A percentile compares a stretch with the other conserved stretches of the same genome.
phyloP scores from a whole-genome alignment of 805 yeast genomes.

The Lachancea quebecensis region DNA sequence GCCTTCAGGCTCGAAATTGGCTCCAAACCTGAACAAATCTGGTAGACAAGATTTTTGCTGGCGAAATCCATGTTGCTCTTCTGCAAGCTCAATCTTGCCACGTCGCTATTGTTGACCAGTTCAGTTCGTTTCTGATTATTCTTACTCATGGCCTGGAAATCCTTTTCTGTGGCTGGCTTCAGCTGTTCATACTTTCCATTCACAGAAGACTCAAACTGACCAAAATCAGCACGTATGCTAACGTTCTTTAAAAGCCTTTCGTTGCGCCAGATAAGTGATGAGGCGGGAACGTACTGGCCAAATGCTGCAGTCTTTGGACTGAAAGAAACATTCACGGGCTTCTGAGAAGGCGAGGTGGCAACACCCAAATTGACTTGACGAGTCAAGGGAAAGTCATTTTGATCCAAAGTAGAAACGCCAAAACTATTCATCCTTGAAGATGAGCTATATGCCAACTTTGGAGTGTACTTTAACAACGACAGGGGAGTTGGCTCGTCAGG shows the following conservation, averaged over 20 bases:
- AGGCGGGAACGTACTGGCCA: conserved; percentile 65
- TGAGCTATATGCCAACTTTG: conserved; percentile 16
- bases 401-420: conserved; percentile 17
- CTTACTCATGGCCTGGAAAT: conserved; percentile 16
- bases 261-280: conserved; percentile 25
- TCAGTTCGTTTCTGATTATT: conserved; percentile 13
- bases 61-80: conserved; percentile 13
- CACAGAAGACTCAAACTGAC: conserved; percentile 14
- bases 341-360: conserved; percentile 2
- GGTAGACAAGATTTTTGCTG: conserved; percentile 16
- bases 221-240: conserved; percentile 9
- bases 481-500: conserved; percentile 23
- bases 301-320: conserved; percentile 52
- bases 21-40: conserved; percentile 29
- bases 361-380: conserved; percentile 21
- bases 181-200: conserved; percentile 20
- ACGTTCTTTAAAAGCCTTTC: conserved; percentile 24
- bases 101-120: conserved; percentile 16
- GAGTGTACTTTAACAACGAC: conserved; percentile 21
- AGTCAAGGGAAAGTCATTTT: conserved; percentile 22
- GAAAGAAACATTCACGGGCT: conserved; percentile 11
- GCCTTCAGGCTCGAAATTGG: conserved; percentile 22
- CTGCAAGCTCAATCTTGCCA: conserved; percentile 23
- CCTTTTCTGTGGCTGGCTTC: conserved; percentile 6
- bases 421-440: conserved; percentile 16